Conservation (phyloP, 139 green algal genomes). For the Chlamydomonas urium region DNA sequence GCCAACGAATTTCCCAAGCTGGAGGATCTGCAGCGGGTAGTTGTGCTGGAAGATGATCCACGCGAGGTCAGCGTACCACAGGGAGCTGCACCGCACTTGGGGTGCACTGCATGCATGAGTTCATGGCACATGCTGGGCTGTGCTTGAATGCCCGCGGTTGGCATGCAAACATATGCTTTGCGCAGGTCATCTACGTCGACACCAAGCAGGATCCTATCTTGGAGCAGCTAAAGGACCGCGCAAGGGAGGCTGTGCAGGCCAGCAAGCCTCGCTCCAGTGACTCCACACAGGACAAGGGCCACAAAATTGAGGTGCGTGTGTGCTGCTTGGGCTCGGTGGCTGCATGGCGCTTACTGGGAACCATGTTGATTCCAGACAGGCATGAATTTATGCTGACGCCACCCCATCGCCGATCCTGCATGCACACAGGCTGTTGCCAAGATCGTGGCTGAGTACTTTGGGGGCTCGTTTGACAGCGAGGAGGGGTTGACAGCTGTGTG, state of each 20-base stretch:
- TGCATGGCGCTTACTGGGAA: too few species aligned
- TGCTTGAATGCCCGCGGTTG: too few species aligned
- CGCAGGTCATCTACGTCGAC: slow-evolving; percentile 30
- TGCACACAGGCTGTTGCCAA: slow-evolving; percentile 24
- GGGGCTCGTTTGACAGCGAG: slow-evolving; percentile 27
- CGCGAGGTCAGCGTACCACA: slow-evolving; percentile 28
- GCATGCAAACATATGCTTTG: too few species aligned
- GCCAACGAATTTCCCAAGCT: slow-evolving; percentile 26
- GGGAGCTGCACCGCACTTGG: too few species aligned
- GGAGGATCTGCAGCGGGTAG: slow-evolving; percentile 19
- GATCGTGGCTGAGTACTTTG: slow-evolving; percentile 30
- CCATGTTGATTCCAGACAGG: too few species aligned
- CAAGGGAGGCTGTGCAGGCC: slow-evolving; percentile 19
- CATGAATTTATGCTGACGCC: too few species aligned
- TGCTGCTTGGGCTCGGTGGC: too few species aligned
- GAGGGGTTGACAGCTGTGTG: slow-evolving; percentile 26
- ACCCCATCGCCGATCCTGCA: neutral
- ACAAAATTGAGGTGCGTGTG: too few species aligned
- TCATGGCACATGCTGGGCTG: too few species aligned
- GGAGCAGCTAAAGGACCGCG: slow-evolving; percentile 13
- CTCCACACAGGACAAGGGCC: too few species aligned
- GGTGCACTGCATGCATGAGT: too few species aligned
- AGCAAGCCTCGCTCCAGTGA: too few species aligned
- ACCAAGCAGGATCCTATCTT: slow-evolving; percentile 19
- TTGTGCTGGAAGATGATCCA: slow-evolving; percentile 13